phyloP scores from a whole-genome alignment of 495 filamentous ascomycete species.

The Trichodelitschia bisporula region DNA sequence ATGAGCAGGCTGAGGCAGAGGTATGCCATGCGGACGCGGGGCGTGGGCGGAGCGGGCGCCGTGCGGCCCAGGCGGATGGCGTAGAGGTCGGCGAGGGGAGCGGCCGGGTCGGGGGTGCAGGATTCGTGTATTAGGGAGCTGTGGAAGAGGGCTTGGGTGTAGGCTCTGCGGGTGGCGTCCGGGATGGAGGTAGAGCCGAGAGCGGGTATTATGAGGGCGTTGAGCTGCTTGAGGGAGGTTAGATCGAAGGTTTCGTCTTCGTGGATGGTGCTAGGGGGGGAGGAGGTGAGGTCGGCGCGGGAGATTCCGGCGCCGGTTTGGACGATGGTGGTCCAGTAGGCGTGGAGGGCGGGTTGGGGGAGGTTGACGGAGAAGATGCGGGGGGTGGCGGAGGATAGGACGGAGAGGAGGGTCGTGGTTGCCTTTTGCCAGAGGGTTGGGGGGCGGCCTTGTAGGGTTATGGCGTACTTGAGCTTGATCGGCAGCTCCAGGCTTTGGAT shows the following conservation, averaged over 20 bases:
- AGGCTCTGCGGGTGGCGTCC: constrained; percentile 41
- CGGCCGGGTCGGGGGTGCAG: constrained; percentile 31
- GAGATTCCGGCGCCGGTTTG: constrained; percentile 33
- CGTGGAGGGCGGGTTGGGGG: constrained; percentile 15
- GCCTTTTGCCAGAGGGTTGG: constrained; percentile 55
- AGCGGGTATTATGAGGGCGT: constrained; percentile 44
- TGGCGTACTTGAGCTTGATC: constrained; percentile 51
- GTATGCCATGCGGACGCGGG: constrained; percentile 49
- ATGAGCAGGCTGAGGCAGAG: constrained; percentile 62
- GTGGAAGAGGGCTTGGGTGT: constrained; percentile 52
- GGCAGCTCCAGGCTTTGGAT: constrained; percentile 40
- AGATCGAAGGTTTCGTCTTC: constrained; percentile 64
- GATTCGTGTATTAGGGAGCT: constrained; percentile 60
- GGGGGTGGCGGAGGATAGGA: constrained; percentile 44
- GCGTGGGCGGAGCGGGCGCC: constrained; percentile 34
- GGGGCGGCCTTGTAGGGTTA: constrained; percentile 27
- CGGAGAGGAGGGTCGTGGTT: constrained; percentile 37
- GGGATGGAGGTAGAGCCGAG: constrained; percentile 40
- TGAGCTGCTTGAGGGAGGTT: constrained; percentile 37
- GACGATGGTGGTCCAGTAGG: constrained; percentile 35
- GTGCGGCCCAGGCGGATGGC: constrained; percentile 43
- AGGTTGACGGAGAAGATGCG: constrained; percentile 26
- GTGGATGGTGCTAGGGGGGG: too few relatives aligned
- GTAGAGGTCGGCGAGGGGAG: constrained; percentile 35
- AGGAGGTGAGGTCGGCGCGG: constrained; percentile 25